Percentiles rank a stretch among this genome's conserved stretches.
Evolutionary conservation across 2,329 filamentous ascomycete species (phyloP).

Genomic region (Penicillium carneum): DNA sequence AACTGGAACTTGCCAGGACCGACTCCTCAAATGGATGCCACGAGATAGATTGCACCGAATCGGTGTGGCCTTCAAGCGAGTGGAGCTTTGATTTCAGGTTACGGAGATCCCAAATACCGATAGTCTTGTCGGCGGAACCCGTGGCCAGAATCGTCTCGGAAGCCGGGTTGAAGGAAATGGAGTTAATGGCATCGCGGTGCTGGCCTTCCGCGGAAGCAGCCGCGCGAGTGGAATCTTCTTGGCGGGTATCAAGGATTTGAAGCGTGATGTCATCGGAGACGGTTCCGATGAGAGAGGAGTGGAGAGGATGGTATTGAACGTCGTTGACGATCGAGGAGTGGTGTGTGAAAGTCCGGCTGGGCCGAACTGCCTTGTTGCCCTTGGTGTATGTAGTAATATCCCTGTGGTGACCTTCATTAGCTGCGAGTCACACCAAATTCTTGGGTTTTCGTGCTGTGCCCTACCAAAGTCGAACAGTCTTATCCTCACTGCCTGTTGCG

Average conservation of each 20-base stretch:
- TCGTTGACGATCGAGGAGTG: slow-evolving; percentile 94
- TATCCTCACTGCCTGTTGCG: slow-evolving; percentile 89
- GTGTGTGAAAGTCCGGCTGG: slow-evolving; percentile 79
- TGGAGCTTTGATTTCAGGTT: slow-evolving; percentile 90
- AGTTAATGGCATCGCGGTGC: slow-evolving; percentile 92
- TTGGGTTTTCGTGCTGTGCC: background rate
- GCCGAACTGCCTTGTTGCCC: slow-evolving; percentile 72
- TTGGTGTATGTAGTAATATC: slow-evolving; percentile 79
- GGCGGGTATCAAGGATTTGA: slow-evolving; percentile 87
- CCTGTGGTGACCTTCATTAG: slow-evolving; percentile 55
- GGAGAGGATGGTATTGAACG: slow-evolving; percentile 90
- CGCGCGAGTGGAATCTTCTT: slow-evolving; percentile 68
- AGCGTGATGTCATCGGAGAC: slow-evolving; percentile 95
- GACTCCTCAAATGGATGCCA: slow-evolving; percentile 94
- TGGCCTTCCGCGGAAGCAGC: slow-evolving; percentile 74
- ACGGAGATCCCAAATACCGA: slow-evolving; percentile 92
- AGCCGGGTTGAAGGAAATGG: slow-evolving; percentile 90
- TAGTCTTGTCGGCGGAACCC: slow-evolving; percentile 91
- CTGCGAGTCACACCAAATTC: background rate
- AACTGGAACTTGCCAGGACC: slow-evolving; percentile 87
- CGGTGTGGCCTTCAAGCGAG: slow-evolving; percentile 83
- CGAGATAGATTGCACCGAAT: slow-evolving; percentile 86
- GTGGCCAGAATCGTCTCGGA: slow-evolving; percentile 91
- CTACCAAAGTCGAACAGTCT: slow-evolving; percentile 88
- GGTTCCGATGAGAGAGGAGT: slow-evolving; percentile 83